Base-by-base conservation (phyloP, 805 yeast genomes). In the Candida pseudoglaebosa region DNA sequence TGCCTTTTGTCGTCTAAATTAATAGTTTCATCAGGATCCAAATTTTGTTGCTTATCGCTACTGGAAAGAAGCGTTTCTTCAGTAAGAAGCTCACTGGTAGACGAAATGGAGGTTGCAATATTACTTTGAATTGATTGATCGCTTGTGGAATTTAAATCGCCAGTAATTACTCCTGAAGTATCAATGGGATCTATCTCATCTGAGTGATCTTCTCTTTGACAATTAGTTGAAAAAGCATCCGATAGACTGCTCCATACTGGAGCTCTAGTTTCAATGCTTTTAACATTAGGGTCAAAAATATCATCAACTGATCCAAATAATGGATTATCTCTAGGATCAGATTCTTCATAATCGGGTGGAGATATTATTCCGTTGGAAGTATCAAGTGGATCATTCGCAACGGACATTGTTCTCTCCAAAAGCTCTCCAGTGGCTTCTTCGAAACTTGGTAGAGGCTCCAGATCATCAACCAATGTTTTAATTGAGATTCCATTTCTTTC, bases 381-480 rank as follows among this genome's bases (percentile, higher is more conserved):
- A 24, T 15, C 36, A 34, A 22, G 30, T 9, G 67, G 62, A 33
- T 62, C 68, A 4, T 71, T 70, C 2, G 60, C 53, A 33, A 66
- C 48, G 1, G 72, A 62, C 7, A 62, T 46, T 2, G 75, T 59
- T 26, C 75, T 49, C 12, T 59, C 61, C 9, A 56, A 29, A 1
- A 57, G 54, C 45, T 79, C 76, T 0, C 83, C 75, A 0, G 73
- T 65, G 0, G 86, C 88, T 48, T 82, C 82, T 50, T 81, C 84
- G 56, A 82, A 82, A 0, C 82, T 65, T 0, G 89, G 89, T 18
- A 78, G 63, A 14, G 53, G 59, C 24, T 64, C 65, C 4, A 46
- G 46, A 4, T 41, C 49, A 16, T 47, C 43, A 34, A 53, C 44
- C 39, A 60, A 53, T 8, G 59, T 61, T 37, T 51, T 49, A 22